Base-by-base conservation (phyloP, 805 yeast species). In the Candida nemodendra region DNA sequence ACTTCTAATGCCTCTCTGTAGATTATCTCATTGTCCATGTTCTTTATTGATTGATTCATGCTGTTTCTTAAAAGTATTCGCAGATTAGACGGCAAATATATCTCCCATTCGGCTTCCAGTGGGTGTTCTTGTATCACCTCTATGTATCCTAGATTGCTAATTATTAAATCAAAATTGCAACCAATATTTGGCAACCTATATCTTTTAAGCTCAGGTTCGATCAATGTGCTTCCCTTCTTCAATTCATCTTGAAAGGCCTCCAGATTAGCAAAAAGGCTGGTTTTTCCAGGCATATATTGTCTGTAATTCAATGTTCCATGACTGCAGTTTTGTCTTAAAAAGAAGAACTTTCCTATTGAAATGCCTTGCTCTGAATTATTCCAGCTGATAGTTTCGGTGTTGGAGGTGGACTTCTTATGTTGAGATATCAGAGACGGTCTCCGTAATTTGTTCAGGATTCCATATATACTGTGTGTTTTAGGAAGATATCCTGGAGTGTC, bases 401-500 rank as follows among this genome's bases (percentile, higher is more conserved):
- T 9, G 29, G 11, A 14, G 27, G 14, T 18, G 22, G 27, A n/a
- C 13, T 16, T 31, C 8, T 26, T 30, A 25, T 31, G 19, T 27
- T 44, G 44, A 3, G 41, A 18, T 13, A 32, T 18, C 9, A 44
- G 3, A 8, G 25, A 4, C 2, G 34, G 22, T 28, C 43, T 19
- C 11, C 15, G 9, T 11, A 5, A 19, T 23, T 23, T 24, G 11
- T 31, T 27, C 9, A 50, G 8, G 15, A 48, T 39, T 7, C 48
- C 41, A 29, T 47, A 54, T 3, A 53, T 44, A n/a, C 60, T 50
- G 16, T 43, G 42, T 4, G 43, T 19, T 17, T 39, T 42, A 3
- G 55, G 47, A 4, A 51, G 33, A 37, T 41, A 55, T 0, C 64
- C 64, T 1, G 63, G 65, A 1, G 62, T 56, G 34, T 60, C 65